Base-by-base conservation (phyloP, 306 rosid genomes). In the Quercus rubra region DNA sequence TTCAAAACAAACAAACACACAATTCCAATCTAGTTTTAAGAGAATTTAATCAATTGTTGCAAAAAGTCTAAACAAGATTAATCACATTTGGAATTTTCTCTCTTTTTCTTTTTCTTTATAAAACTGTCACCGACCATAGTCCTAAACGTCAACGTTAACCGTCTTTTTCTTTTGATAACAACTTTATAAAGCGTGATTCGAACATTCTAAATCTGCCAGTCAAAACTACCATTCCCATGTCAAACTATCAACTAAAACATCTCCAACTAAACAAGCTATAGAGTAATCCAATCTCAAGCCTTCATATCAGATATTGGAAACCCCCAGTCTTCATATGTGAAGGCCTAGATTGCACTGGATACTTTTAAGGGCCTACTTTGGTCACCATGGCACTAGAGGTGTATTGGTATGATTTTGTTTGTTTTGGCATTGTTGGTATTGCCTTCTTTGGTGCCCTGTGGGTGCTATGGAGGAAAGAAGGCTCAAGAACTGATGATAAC, bases 401-500 rank as follows among this genome's bases (percentile, higher is more conserved):
- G 6, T 90, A 74, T 59, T 92, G 97, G 95, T 90, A 90, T 19
- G 95, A 89, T 82, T 85, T 90, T n/a, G 93, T 89, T 27, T 90
- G 93, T 72, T 82, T 90, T 64, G 91, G 81, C 81, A 90, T 89
- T 33, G 87, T 92, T 17, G 89, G 83, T 1, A 49, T 70, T 25
- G 52, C 95, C 38, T 62, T 85, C 5, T 1, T 80, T 7, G 76
- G 81, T 41, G 89, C 95, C 38, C 74, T 86, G 67, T 86, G 89
- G 88, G 84, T 89, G 61, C 81, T 90, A 11, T 85, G 91, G 89
- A 80, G 61, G 64, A 82, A 77, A 4, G 91, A 87, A 86, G 86
- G 79, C 9, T 76, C 88, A 2, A 46, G 79, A 14, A 17, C 71
- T 8, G 84, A 83, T 14, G 84, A 81, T 12, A 77, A 68, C 51